Percentiles rank a stretch among this genome's conserved stretches.
Conservation (phyloP, 75 land plant genomes). For the Sequoia sempervirens region DNA sequence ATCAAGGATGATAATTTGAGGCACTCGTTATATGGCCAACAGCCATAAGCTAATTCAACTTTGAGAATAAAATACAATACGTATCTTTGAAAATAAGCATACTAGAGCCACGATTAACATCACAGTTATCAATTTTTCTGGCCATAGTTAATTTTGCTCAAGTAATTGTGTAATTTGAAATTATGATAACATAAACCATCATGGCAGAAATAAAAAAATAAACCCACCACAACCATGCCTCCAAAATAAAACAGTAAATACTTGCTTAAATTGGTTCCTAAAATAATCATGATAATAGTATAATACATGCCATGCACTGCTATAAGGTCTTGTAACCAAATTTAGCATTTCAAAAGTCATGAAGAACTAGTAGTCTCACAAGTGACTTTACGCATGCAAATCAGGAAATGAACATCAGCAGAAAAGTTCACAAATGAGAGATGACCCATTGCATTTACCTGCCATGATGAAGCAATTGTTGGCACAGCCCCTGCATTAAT, state of each 20-base stretch:
- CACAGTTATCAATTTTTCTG: not conserved
- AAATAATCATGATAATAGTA: not conserved
- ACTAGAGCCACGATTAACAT: not conserved
- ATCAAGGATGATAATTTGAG: not conserved
- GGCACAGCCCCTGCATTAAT: conserved; percentile 99
- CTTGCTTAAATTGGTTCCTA: too few species aligned
- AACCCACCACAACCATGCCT: not conserved
- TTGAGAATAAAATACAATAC: not conserved
- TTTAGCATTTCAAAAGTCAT: not conserved
- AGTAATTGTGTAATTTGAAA: not conserved
- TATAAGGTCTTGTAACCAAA: not conserved
- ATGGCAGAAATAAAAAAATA: not conserved
- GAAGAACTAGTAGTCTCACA: not conserved
- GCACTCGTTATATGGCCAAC: not conserved
- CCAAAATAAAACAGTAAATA: not conserved
- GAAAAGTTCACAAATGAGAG: not conserved
- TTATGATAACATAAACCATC: not conserved
- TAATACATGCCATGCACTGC: not conserved
- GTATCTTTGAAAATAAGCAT: not conserved
- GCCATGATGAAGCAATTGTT: conserved; percentile 96
- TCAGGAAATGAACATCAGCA: not conserved
- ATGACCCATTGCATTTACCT: conserved; percentile 41
- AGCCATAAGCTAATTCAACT: not conserved
- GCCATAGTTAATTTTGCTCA: not conserved
- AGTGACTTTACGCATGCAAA: not conserved